Base-by-base conservation (phyloP, 805 yeast species). In the Metschnikowia amazonensis region DNA sequence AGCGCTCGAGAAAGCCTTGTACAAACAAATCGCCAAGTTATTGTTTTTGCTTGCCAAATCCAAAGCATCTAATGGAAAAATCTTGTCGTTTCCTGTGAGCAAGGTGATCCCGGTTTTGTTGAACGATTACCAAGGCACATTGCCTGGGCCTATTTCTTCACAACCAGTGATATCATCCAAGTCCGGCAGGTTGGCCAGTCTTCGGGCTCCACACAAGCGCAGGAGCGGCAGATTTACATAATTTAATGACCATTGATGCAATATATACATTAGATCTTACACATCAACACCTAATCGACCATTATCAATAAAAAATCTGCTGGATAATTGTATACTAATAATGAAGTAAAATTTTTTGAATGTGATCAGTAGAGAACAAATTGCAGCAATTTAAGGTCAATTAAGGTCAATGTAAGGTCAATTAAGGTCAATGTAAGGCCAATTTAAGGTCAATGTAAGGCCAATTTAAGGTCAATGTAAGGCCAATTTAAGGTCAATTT, bases 61-160 rank as follows among this genome's bases (percentile, higher is more conserved):
- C 29, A 52, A 64, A 38, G 57, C 63, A n/a, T 47, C 65, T 2
- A 44, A 50, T 4, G 64, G 65, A 14, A 55, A 52, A 18, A 52
- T 49, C 16, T 55, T 70, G 34, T 50, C 66, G n/a, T 45, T 63
- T 23, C 54, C 59, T 20, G 58, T 69, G 42, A 67, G 72, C 36
- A 63, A 67, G 33, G 65, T 64, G 20, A 61, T 90, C 38, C 95
- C 96, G 0, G 82, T 86, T 0, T 72, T 86, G 46, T 81, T 81
- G 59, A 77, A 82, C 20, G 87, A 83, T 52, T 89, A 87, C 58
- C 67, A 77, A 30, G 97, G 97, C 38, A 75, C 84, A 1, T 72
- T 90, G 58, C 97, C 97, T 1, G 85, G 86, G 1, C 61, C 73
- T 3, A 54, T 73, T 33, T 50, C 67, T 27, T 44, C 57, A 11